Evolutionary conservation across 306 rosid genomes (phyloP).

Genomic region (Cucurbita argyrosperma): DNA sequence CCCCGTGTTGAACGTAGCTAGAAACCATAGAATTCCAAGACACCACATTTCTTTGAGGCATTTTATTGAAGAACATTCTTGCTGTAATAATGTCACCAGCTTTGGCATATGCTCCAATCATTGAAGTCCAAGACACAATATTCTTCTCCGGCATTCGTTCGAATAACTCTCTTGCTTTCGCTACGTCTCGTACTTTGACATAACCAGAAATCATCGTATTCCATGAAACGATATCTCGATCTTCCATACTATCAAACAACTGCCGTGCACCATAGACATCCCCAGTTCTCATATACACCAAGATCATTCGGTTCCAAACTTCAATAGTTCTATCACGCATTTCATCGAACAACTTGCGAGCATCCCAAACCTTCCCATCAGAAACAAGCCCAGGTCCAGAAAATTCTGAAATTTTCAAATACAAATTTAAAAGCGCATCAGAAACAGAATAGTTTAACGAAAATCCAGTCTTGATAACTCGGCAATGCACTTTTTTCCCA

Average conservation of each 20-base stretch:
- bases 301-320: slow-evolving; percentile 12
- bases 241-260: slow-evolving; percentile 14
- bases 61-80: slow-evolving; percentile 8
- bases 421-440: slow-evolving; percentile 10
- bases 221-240: slow-evolving; percentile 12
- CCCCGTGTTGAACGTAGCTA: slow-evolving; percentile 8
- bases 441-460: slow-evolving; percentile 3
- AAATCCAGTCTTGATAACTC: slow-evolving; percentile 10
- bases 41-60: slow-evolving; percentile 18
- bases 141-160: slow-evolving; percentile 10
- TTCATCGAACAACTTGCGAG: slow-evolving; percentile 12
- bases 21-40: slow-evolving; percentile 21
- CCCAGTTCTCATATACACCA: background rate
- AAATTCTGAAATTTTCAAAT: background rate
- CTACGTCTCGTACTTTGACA: background rate
- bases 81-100: slow-evolving; percentile 12
- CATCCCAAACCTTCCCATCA: slow-evolving; percentile 1
- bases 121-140: slow-evolving; percentile 17
- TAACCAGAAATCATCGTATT: slow-evolving; percentile 16
- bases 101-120: slow-evolving; percentile 12
- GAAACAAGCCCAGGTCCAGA: background rate
- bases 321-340: slow-evolving; percentile 3
- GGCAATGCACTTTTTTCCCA: slow-evolving; percentile 15
- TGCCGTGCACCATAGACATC: slow-evolving; percentile 10
- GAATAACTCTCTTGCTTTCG: slow-evolving; percentile 13